Evolutionary conservation across 148 eudicot genomes (phyloP), one percentile per base, ranked within the genome.

Genomic region (Silene latifolia): DNA sequence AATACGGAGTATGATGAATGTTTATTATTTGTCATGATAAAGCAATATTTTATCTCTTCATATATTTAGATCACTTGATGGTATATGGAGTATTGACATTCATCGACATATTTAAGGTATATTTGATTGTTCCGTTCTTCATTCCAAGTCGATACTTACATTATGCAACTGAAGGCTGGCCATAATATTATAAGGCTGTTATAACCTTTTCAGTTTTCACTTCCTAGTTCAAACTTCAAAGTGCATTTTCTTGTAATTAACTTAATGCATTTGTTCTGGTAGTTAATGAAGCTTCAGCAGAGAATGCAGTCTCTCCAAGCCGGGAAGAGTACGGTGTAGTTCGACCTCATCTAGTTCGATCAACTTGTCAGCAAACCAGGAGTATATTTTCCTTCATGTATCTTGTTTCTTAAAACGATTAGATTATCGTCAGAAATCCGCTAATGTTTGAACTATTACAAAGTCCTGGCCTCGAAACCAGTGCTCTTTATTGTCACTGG

Each of bases 301-400:
- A 87, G 85, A 86, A 88, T 91, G 69, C 97, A 94, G 80, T 77
- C 89, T 76, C 82, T 89, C 23, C 93, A 93, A 81, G 91, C 97
- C 80, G 98, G 97, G 76, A 94, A 89, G 80, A 88, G 87, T 20
- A 94, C 89, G 90, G 97, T 85, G 20, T 93, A 81, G 77, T 46
- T 47, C 58, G 57, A 5, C 48, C 14, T 60, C 53, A 15, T 72
- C 63, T 21, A 23, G 69, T 48, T 72, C 63, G 27, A 57, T 7
- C 11, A 58, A 29, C 24, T 46, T 44, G 32, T 76, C 68, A 20
- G 17, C 24, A 24, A 14, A 15, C 14, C 17, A 66, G 10, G 14
- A 65, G 15, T 69, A 14, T 19, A 20, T 47, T 17, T 69, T 19
- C 9, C 18, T 65, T 7, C 20, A 6, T 48, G 69, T 60, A 18